These are phyloP conservation scores for Sporobolus alterniflorus DNA, from an alignment of 202 grass and related monocot species.

Conservation along the genomic window DNA sequence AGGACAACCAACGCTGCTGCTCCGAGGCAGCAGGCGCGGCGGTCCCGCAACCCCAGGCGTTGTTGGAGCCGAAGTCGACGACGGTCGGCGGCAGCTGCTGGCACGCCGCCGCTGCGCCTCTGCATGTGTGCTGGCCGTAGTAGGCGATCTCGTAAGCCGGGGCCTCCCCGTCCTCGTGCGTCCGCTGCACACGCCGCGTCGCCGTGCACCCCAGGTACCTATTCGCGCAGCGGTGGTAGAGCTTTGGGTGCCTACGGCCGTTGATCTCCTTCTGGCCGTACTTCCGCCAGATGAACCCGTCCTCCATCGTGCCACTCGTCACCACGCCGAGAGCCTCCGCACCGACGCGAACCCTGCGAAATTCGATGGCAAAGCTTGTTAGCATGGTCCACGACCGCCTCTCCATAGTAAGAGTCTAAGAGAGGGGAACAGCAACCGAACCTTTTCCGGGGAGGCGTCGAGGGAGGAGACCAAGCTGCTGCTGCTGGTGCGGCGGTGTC, in stretches of 20 bases:
- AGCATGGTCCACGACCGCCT: too few relatives aligned
- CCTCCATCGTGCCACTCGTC: conserved; percentile 30
- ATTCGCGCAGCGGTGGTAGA: conserved; percentile 78
- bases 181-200: conserved; percentile 63
- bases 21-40: background rate
- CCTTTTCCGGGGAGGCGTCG: conserved; percentile 15
- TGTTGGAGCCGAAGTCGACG: conserved; percentile 46
- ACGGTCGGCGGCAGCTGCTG: background rate
- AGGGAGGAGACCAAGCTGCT: background rate
- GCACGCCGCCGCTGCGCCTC: background rate
- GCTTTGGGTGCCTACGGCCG: conserved; percentile 52
- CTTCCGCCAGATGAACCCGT: conserved; percentile 74
- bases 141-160: conserved; percentile 65
- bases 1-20: background rate
- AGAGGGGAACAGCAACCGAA: background rate
- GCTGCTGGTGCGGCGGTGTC: background rate
- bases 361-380: background rate
- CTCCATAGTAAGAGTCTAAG: background rate
- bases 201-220: conserved; percentile 55
- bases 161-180: conserved; percentile 40
- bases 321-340: conserved; percentile 34
- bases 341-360: conserved; percentile 35
- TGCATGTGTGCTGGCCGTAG: conserved; percentile 75
- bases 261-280: conserved; percentile 88
- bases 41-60: background rate